Base-by-base conservation (phyloP, 2,329 filamentous ascomycete genomes). In the Lizonia empirigonia region DNA sequence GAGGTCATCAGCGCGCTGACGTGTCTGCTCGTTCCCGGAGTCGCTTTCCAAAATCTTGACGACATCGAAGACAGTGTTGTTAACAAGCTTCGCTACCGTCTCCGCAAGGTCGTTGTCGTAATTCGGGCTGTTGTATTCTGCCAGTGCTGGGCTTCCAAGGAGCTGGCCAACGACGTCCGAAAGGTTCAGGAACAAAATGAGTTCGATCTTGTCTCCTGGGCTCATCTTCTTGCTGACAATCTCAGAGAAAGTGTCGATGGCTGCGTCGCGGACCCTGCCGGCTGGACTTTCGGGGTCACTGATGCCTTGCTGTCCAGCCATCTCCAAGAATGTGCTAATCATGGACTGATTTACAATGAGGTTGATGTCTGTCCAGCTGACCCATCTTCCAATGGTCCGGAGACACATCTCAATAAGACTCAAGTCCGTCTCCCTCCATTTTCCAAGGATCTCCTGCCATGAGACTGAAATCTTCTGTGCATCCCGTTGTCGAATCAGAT, bases 141-240 rank as follows among this genome's bases (percentile, higher is more conserved):
- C 83, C 50, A 99, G 78, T 2, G 90, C 86, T 22, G 91, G 88
- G 70, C 90, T 96, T 57, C 84, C 84, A 59, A 96, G 86, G 46
- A 99, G 86, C 75, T 96, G 90, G 27, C 86, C 84, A 44, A 97
- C 87, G 62, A 99, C 91, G 41, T 88, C 86, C 56, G 87, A 85
- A 30, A 99, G 81, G 71, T 94, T 96, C 59, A 99, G 82, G 73
- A 96, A 96, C 19, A 85, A 79, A 62, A 99, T 95, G 80, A 99
- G 86, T 65, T 95, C 88, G 64, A 96, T 88, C 81, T 99, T 99
- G 77, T 97, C 93, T 29, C 84, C 80, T 1, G 91, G 82, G 65
- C 90, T 91, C 94, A 99, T 99, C 80, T 97, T 97, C 82, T 99
- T 99, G 72, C 87, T 89, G 50, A 96, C 90, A 62, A 96, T 96